Base-by-base conservation (phyloP, 148 eudicot species). In the Dianthus caryophyllus region DNA sequence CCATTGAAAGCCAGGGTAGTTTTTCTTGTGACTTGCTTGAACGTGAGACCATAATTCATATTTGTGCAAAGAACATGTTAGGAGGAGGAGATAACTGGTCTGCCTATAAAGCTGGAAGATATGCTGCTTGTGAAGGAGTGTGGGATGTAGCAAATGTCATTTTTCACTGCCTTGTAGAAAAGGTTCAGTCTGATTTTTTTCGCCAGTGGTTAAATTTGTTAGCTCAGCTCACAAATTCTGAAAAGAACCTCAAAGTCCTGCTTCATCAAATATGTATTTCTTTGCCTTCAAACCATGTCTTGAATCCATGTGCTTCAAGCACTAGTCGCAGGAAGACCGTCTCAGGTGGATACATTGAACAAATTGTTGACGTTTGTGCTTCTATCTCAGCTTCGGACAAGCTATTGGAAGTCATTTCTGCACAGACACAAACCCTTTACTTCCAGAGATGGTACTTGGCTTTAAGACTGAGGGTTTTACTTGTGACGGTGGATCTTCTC, bases 381-480 rank as follows among this genome's bases (percentile, higher is more conserved):
- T 70, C 38, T 61, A 66, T 84, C 71, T 79, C 64, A 30, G 65
- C 74, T 47, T 82, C 86, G 43, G 81, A 79, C 74, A 82, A 83
- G 73, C 66, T 69, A 51, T 68, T 94, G 76, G 75, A 75, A 72
- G 67, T 74, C 65, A 66, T 75, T 61, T 69, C 74, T 50, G 50
- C 64, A 48, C 56, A 70, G 57, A 79, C 72, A 44, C 78, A 67
- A 73, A 20, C 69, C 18, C 74, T 84, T 69, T 62, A 75, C 66
- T 94, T 94, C 68, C 96, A 90, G 66, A 79, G 82, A 70, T 88
- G 92, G 97, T 84, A 86, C 76, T 55, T 85, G 73, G 72, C 80
- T 39, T 83, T 88, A 43, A 86, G 97, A 71, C 74, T 73, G 55
- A 82, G 74, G 82, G 71, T 73, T 75, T 48, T 90, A 57, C 79